These are phyloP conservation scores for Fusarium ambrosium DNA, from an alignment of 2,329 filamentous ascomycete species.

Conservation along the genomic window DNA sequence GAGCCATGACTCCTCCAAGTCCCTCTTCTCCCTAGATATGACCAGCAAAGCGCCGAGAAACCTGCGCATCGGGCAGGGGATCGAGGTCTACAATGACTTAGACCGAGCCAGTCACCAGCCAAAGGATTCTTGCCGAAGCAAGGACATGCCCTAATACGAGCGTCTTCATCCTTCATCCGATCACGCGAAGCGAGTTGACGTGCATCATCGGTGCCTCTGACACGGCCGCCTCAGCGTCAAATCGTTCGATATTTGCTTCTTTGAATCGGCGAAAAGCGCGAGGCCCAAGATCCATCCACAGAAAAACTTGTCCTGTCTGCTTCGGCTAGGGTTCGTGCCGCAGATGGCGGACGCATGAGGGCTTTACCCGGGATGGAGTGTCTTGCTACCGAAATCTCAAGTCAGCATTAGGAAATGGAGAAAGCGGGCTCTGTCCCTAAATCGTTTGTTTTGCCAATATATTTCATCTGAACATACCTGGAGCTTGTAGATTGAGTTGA, in stretches of 20 bases:
- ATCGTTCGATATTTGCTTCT: conserved; percentile 33
- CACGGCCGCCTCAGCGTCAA: conserved; percentile 9
- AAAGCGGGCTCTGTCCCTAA: conserved; percentile 3
- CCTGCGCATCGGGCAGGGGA: conserved; percentile 1
- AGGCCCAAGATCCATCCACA: conserved; percentile 16
- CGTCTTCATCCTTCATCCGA: conserved; percentile 11
- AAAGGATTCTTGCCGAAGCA: conserved; percentile 11
- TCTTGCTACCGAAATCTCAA: not conserved
- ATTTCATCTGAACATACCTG: conserved; percentile 9
- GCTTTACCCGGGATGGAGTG: not conserved
- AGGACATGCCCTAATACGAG: conserved; percentile 4
- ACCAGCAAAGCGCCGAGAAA: not conserved
- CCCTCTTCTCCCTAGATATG: not conserved
- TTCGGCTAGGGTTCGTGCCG: conserved; percentile 1
- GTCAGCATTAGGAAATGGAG: conserved; percentile 7
- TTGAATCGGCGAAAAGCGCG: not conserved
- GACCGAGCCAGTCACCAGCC: not conserved
- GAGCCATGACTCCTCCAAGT: conserved; percentile 1
- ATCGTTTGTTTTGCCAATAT: not conserved
- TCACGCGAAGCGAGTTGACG: conserved; percentile 13
- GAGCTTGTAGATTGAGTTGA: not conserved
- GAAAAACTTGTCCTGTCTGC: not conserved
- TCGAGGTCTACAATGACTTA: not conserved
- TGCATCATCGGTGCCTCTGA: conserved; percentile 25
- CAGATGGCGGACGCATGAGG: conserved; percentile 6